Evolutionary conservation across 176 grass and related monocot genomes (phyloP), one percentile per base, ranked within the genome.

Genomic region (Ananas comosus): DNA sequence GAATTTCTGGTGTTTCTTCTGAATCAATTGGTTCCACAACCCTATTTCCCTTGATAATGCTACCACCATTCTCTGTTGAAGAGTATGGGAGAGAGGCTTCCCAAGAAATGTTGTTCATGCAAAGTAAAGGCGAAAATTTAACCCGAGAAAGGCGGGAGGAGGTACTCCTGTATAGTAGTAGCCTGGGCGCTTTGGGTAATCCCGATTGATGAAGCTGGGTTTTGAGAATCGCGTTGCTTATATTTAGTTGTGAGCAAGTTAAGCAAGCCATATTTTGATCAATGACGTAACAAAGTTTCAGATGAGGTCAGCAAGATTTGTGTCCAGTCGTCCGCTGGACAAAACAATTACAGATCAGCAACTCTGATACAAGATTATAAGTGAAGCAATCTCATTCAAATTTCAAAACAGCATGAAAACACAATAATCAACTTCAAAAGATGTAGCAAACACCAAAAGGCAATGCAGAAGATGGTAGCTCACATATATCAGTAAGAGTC

Each of bases 21-120:
- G 89, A 53, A 78, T 77, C 77, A 24, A 92, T 90, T 72, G 84
- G 64, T 74, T 97, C 86, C 5, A 92, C 69, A 78, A 83, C 49
- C 54, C 72, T 69, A 63, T 64, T 49, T 64, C 86, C 88, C 76
- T 66, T 85, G 48, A 97, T 59, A 70, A 97, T 83, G 49, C 50
- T 86, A 61, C 28, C 71, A 75, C 50, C 59, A 23, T 82, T 78
- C 51, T 91, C 85, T 27, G 69, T 25, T 0, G 83, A 83, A 54
- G 78, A 80, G 84, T 82, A 91, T 42, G 80, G 85, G 50, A 91
- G 68, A 66, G 88, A 88, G 54, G 82, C 52, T 70, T 91, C 80
- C 85, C 80, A 91, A 64, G 85, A 65, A 72, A 91, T 72, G 67
- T 86, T 42, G 61, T 88, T 82, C 12, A 50, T 82, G 73, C 85